These are phyloP conservation scores for Leishmania martiniquensis DNA, from an alignment of 208 protist genomes.

Conservation along the genomic window DNA sequence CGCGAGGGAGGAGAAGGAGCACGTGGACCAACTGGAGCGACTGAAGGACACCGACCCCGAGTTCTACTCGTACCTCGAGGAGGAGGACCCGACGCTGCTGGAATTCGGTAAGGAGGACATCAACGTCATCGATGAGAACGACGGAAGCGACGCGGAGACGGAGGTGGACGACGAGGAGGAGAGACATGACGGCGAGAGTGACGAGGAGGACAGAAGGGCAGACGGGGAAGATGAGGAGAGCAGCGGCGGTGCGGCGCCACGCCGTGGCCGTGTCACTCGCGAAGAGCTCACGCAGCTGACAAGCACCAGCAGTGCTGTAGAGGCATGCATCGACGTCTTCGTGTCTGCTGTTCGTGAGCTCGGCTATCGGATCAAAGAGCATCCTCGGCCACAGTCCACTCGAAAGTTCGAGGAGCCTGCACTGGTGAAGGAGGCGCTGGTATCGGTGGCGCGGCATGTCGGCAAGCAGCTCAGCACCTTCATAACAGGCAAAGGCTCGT, in stretches of 20 bases:
- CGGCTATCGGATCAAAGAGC: slow-evolving; percentile 75
- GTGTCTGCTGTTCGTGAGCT: slow-evolving; percentile 83
- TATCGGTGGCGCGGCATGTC: slow-evolving; percentile 68
- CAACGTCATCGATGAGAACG: slow-evolving; percentile 69
- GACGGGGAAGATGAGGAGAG: slow-evolving; percentile 39
- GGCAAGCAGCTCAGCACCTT: slow-evolving; percentile 64
- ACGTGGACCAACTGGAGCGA: slow-evolving; percentile 86
- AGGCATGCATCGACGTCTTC: slow-evolving; percentile 75
- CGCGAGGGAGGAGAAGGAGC: slow-evolving; percentile 82
- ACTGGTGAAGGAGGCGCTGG: slow-evolving; percentile 85
- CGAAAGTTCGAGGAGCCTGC: slow-evolving; percentile 91
- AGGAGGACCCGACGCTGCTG: slow-evolving; percentile 87
- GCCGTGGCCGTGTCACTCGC: slow-evolving; percentile 47
- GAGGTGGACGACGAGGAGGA: slow-evolving; percentile 79
- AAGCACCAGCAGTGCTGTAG: slow-evolving; percentile 37
- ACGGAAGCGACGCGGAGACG: slow-evolving; percentile 76
- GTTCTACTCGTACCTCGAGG: slow-evolving; percentile 91
- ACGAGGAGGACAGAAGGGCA: slow-evolving; percentile 29
- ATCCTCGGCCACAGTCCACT: slow-evolving; percentile 56
- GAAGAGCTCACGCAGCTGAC: slow-evolving; percentile 63
- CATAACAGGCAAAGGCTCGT: slow-evolving; percentile 84
- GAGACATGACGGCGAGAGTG: slow-evolving; percentile 29
- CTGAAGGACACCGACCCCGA: slow-evolving; percentile 91
- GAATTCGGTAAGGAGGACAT: slow-evolving; percentile 88
- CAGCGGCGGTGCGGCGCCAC: slow-evolving; percentile 23